Percentiles rank a stretch among this genome's conserved stretches.
phyloP scores from a whole-genome alignment of 495 filamentous ascomycete genomes.

The Platismatia glauca region DNA sequence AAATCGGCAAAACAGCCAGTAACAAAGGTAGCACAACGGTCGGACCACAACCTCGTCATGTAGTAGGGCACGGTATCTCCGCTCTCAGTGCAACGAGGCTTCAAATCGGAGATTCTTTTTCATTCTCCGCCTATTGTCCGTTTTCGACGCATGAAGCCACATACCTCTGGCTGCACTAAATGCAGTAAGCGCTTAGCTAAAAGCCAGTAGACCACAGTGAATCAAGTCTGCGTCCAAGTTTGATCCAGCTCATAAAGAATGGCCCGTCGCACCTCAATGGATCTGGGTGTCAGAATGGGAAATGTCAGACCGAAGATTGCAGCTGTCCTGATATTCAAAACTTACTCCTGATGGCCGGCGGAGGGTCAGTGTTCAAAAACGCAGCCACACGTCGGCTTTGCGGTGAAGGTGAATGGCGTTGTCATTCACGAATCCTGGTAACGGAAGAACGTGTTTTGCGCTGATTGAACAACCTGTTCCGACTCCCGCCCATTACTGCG shows the following conservation, averaged over 20 bases:
- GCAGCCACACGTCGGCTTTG: neutral
- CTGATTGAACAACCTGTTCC: neutral
- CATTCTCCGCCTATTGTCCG: rapidly evolving
- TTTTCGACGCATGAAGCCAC: neutral
- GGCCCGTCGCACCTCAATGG: neutral
- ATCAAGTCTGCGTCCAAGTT: neutral
- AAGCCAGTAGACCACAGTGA: neutral
- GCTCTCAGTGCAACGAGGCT: neutral
- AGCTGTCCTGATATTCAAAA: neutral
- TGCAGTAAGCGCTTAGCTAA: neutral
- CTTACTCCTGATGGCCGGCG: neutral
- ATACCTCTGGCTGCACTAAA: neutral
- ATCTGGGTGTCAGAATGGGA: neutral
- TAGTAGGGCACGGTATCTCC: neutral
- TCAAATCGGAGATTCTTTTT: neutral
- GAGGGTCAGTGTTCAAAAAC: neutral
- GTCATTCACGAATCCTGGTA: neutral
- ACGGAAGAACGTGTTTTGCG: neutral
- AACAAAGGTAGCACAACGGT: neutral
- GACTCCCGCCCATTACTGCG: neutral
- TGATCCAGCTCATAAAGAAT: neutral
- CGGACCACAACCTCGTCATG: neutral
- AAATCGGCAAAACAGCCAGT: neutral
- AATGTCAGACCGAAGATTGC: neutral
- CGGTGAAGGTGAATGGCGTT: neutral